These are phyloP conservation scores for Pseudopediastrum boryanum DNA, from an alignment of 139 green algal genomes.

Conservation along the genomic window DNA sequence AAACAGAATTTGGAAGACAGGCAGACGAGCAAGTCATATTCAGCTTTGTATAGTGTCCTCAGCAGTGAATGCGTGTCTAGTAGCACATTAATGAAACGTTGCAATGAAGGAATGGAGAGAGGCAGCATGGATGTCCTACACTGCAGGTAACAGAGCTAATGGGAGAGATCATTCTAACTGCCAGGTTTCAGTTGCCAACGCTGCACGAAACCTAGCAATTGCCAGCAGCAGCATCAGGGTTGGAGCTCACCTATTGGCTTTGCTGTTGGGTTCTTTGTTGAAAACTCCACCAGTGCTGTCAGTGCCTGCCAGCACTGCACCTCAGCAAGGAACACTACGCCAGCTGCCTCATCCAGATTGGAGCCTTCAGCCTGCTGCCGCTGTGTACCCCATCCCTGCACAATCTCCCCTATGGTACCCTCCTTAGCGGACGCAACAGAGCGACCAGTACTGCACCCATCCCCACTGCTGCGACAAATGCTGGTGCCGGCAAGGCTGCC, in stretches of 20 bases:
- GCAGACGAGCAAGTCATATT: too few species aligned
- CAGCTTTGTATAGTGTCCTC: too few species aligned
- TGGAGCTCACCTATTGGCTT: too few species aligned
- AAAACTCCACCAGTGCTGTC: constrained; percentile 15
- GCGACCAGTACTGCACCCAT: too few species aligned
- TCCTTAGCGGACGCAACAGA: too few species aligned
- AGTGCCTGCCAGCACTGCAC: constrained; percentile 24
- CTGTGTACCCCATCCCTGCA: background rate
- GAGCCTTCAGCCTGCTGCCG: background rate
- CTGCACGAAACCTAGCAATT: background rate
- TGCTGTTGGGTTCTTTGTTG: background rate
- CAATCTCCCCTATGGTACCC: too few species aligned
- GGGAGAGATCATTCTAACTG: background rate
- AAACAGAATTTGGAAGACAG: too few species aligned
- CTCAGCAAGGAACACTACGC: background rate
- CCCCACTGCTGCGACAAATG: background rate
- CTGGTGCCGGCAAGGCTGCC: background rate
- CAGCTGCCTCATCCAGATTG: background rate
- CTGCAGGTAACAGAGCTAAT: background rate
- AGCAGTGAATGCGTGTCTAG: too few species aligned
- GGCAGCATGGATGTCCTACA: background rate
- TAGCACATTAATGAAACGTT: too few species aligned
- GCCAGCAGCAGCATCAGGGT: too few species aligned
- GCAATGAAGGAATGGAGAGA: background rate
- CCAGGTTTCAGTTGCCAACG: background rate